phyloP scores from a whole-genome alignment of 2,329 filamentous ascomycete genomes.

The Fusarium bulbicola region DNA sequence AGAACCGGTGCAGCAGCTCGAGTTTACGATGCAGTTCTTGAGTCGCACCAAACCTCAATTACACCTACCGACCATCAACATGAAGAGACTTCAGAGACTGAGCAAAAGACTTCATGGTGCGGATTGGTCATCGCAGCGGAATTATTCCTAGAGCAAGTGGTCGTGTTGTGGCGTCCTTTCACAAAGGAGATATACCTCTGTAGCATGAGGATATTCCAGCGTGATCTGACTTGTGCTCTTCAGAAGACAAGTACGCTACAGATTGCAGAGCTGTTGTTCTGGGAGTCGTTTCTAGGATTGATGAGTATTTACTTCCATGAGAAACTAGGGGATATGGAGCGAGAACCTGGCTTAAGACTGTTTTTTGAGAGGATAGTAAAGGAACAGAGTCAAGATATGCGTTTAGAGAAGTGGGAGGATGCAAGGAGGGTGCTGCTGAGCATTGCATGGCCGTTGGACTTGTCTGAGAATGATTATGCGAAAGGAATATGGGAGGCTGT shows the following conservation, averaged over 20 bases:
- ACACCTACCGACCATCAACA: background rate
- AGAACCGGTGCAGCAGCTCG: background rate
- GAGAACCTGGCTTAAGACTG: background rate
- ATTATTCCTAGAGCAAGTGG: constrained; percentile 1
- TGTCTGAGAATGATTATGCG: background rate
- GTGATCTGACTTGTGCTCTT: background rate
- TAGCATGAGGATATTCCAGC: constrained; percentile 2
- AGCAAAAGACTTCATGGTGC: background rate
- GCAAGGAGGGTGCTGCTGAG: background rate
- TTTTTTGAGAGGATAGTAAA: background rate
- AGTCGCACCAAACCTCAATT: background rate
- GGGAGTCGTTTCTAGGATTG: background rate
- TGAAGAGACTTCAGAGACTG: background rate
- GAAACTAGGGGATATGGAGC: background rate
- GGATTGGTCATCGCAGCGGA: background rate
- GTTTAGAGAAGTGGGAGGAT: background rate
- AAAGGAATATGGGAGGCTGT: background rate
- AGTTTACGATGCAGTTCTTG: background rate
- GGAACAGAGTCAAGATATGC: background rate
- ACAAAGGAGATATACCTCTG: constrained; percentile 1
- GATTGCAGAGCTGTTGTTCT: background rate
- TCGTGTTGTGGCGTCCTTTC: background rate
- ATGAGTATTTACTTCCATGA: background rate
- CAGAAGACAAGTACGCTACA: background rate
- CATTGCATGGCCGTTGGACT: background rate